phyloP scores from a whole-genome alignment of 345 rosid genomes.

The Eutrema yunnanense region DNA sequence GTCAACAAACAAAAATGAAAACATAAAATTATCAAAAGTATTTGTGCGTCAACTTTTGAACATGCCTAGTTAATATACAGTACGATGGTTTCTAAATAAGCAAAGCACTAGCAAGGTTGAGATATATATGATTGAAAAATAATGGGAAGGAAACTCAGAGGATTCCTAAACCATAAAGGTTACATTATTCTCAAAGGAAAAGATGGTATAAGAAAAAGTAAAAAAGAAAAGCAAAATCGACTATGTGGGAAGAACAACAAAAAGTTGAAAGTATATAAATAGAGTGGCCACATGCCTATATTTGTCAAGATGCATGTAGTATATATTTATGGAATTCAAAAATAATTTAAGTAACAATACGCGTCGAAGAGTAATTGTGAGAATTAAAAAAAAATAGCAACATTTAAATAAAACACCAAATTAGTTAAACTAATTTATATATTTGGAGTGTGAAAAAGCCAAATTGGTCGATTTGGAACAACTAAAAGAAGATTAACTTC shows the following conservation, averaged over 20 bases:
- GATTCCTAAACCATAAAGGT: not conserved
- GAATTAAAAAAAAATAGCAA: not conserved
- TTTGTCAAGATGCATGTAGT: not conserved
- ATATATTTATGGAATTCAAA: not conserved
- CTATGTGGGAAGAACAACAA: not conserved
- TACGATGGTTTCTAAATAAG: not conserved
- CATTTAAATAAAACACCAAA: not conserved
- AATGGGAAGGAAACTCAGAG: not conserved
- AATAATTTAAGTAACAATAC: not conserved
- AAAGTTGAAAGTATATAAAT: not conserved
- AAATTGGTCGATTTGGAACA: not conserved
- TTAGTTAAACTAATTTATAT: not conserved
- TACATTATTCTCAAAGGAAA: not conserved
- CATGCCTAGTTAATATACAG: not conserved
- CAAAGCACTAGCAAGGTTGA: conserved; percentile 6
- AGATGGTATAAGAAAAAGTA: not conserved
- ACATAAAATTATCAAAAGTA: not conserved
- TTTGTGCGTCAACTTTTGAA: not conserved
- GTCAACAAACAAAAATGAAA: not conserved
- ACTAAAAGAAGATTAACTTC: not conserved
- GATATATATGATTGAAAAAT: not conserved
- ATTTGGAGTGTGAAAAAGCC: not conserved
- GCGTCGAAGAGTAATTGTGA: not conserved
- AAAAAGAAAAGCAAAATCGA: not conserved
- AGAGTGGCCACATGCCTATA: not conserved